Evolutionary conservation across 768 basidiomycete genomes (phyloP).

Genomic region (Hericium erinaceus): DNA sequence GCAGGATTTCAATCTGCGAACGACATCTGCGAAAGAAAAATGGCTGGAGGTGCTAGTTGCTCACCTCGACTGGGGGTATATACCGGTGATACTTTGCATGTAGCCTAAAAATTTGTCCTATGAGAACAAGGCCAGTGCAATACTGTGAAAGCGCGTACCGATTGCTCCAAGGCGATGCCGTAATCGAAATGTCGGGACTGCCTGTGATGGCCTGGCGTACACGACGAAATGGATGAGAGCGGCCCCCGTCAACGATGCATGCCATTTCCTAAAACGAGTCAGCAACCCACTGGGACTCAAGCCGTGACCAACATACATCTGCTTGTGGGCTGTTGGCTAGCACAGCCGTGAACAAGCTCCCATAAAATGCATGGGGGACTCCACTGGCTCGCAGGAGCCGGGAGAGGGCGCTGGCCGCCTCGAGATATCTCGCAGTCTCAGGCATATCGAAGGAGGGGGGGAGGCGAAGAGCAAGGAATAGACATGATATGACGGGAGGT

Average conservation of each 20-base stretch:
- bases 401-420: constrained; percentile 72
- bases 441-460: constrained; percentile 38
- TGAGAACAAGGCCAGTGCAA: background rate
- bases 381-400: constrained; percentile 42
- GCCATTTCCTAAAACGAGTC: constrained; percentile 56
- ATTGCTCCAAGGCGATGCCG: constrained; percentile 80
- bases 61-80: constrained; percentile 72
- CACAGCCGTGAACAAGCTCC: constrained; percentile 60
- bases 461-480: constrained; percentile 28
- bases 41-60: constrained; percentile 13
- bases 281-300: background rate
- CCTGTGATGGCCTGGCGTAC: constrained; percentile 68
- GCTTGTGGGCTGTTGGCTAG: constrained; percentile 56
- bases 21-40: constrained; percentile 3
- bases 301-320: constrained; percentile 39
- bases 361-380: constrained; percentile 78
- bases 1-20: constrained; percentile 69
- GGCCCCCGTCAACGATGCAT: constrained; percentile 75
- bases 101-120: constrained; percentile 34
- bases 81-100: constrained; percentile 67
- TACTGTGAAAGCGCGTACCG: constrained; percentile 36
- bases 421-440: constrained; percentile 65
- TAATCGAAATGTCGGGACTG: constrained; percentile 54
- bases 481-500: constrained; percentile 39
- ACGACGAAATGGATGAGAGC: constrained; percentile 64